Percentiles rank a stretch among this genome's conserved stretches.
phyloP scores from a whole-genome alignment of 1,284 basidiomycete genomes.

The Trametes polyzona region DNA sequence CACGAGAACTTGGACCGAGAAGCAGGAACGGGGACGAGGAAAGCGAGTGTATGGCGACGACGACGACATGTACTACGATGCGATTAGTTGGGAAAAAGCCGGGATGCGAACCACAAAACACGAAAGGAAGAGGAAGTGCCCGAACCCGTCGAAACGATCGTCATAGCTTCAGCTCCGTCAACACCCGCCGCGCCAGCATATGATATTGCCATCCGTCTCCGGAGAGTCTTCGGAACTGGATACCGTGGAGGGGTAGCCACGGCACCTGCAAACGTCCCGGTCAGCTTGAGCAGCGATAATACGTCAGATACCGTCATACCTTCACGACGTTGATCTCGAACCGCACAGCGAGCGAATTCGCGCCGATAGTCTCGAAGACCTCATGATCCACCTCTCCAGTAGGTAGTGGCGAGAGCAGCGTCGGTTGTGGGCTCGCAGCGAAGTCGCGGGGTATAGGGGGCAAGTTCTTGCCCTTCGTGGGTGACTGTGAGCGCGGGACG shows the following conservation, averaged over 20 bases:
- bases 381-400: conserved; percentile 70
- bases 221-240: conserved; percentile 92
- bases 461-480: conserved; percentile 59
- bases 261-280: conserved; percentile 69
- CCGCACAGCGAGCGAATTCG: conserved; percentile 80
- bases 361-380: conserved; percentile 72
- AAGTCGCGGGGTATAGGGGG: conserved; percentile 76
- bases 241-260: conserved; percentile 90
- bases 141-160: conserved; percentile 17
- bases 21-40: conserved; percentile 9
- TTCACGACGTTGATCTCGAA: conserved; percentile 97
- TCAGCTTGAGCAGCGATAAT: background rate
- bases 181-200: conserved; percentile 92
- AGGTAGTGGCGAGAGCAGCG: conserved; percentile 52
- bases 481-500: conserved; percentile 43
- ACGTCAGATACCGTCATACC: conserved; percentile 53
- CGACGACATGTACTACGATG: conserved; percentile 23
- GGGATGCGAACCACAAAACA: conserved; percentile 15
- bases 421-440: conserved; percentile 40
- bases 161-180: conserved; percentile 93
- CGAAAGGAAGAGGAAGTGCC: conserved; percentile 11
- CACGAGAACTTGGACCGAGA: conserved; percentile 20
- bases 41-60: conserved; percentile 20
- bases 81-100: conserved; percentile 20
- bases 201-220: conserved; percentile 98